Base-by-base conservation (phyloP, 345 rosid genomes). In the Stellera chamaejasme region DNA sequence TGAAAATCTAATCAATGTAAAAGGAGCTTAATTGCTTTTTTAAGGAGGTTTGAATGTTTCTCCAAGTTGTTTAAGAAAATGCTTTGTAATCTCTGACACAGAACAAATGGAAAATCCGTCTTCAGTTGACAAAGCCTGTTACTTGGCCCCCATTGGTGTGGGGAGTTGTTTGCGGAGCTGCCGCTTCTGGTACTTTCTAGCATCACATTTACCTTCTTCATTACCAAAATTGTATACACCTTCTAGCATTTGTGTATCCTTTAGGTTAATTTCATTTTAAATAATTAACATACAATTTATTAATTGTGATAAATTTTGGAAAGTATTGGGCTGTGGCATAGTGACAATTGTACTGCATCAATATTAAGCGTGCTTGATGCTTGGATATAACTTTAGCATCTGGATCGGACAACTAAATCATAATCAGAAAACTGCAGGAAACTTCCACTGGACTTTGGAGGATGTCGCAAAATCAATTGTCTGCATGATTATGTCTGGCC, bases 71-170 rank as follows among this genome's bases (percentile, higher is more conserved):
- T 32, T 32, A 32, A 32, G 39, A 8, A 32, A 32, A 32, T 32
- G 39, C 39, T 32, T 32, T 32, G 9, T 32, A 32, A 23, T 45
- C 44, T 45, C 27, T 52, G 55, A 19, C 68, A 78, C 87, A 88
- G 98, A 77, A 92, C 74, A 92, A 75, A 81, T 88, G 98, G 98
- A 92, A 92, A 78, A 88, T 88, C 63, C 96, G 98, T 63, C 93
- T 92, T 62, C 98, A 92, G 69, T 87, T 92, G 44, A 88, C 95
- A 36, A 92, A 92, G 59, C 98, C 98, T 43, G 96, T 92, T 58
- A 92, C 98, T 32, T 92, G 98, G 98, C 96, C 98, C 72, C 98
- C 98, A 9, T 55, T 92, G 62, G 85, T 92, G 3, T 92, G 95
- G 88, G 98, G 98, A 69, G 77, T 92, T 43, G 90, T 88, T 47